Evolutionary conservation across 2,329 filamentous ascomycete species (phyloP), one percentile per base, ranked within the genome.

Genomic region (Plenodomus biglobosus): DNA sequence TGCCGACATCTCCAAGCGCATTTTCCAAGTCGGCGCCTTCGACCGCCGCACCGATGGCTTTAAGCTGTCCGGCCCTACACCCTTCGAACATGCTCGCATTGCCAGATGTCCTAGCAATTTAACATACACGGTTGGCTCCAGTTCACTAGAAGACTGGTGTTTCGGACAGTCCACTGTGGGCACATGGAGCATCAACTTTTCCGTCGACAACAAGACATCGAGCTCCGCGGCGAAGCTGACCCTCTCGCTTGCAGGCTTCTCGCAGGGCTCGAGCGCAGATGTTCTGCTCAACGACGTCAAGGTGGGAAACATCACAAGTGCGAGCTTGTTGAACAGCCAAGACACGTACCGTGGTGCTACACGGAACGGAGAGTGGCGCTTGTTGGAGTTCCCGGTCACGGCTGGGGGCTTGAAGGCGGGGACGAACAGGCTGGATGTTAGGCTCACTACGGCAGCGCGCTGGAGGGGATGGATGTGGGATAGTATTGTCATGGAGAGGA

Each of bases 21-120:
- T 81, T 38, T 81, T 78, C 66, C 78, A 77, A 48, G 68, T 80
- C 24, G 78, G 78, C 19, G 72, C 70, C 16, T 74, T 80, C 16
- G 77, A 80, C 53, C 75, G 76, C 43, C 75, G 72, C 37, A 70
- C 72, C 4, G 59, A 73, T 5, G 76, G 75, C 4, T 80, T 80
- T 52, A 64, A 59, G 1, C 58, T 66, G 40, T 66, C 73, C 35
- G 75, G 75, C 8, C 75, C 75, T 1, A 65, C 71, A 7, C 74
- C 76, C 1, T 71, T 75, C 55, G 63, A 76, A 46, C 78, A 80
- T 52, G 78, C 59, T 3, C 66, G 76, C 7, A 75, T 78, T 1
- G 70, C 70, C 6, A 62, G 69, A 1, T 78, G 75, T 34, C 77
- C 78, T 0, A 72, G 69, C 2, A 74, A 79, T 45, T 53, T 80